These are phyloP conservation scores for Solanum chiquidenum DNA, from an alignment of 257 asterid species.

Conservation along the genomic window DNA sequence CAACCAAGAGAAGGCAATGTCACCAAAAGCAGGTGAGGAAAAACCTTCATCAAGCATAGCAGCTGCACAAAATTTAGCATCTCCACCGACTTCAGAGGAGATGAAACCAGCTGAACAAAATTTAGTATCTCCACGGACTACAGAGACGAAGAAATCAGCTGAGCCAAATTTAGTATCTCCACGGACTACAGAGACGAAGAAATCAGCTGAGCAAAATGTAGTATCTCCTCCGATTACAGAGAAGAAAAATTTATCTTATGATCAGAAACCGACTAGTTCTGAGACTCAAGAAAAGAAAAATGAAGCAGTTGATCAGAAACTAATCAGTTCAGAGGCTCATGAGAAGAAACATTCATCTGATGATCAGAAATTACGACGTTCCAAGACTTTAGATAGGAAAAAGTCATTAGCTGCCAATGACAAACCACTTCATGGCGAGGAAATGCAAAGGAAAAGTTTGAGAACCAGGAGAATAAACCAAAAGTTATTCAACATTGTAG, in stretches of 20 bases:
- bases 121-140: neutral
- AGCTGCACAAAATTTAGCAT: slow-evolving; percentile 1
- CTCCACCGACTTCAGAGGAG: neutral
- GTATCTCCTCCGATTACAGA: neutral
- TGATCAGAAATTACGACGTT: neutral
- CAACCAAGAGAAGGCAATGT: slow-evolving; percentile 11
- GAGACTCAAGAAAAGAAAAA: neutral
- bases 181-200: neutral
- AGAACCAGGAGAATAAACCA: neutral
- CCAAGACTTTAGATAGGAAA: neutral
- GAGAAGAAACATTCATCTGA: neutral
- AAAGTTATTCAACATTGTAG: slow-evolving; percentile 35
- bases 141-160: neutral
- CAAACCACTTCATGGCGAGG: neutral
- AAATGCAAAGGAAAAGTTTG: neutral
- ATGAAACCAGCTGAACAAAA: slow-evolving; percentile 1
- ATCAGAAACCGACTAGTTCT: neutral
- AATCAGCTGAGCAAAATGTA: neutral
- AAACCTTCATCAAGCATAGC: slow-evolving; percentile 7
- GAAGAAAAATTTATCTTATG: slow-evolving; percentile 7
- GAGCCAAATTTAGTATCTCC: neutral
- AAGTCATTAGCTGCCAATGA: neutral
- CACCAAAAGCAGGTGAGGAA: slow-evolving; percentile 19
- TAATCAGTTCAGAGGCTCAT: neutral
- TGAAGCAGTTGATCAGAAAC: neutral